These are phyloP conservation scores for Pleurotus sapidus DNA, from an alignment of 768 basidiomycete species.

Conservation along the genomic window DNA sequence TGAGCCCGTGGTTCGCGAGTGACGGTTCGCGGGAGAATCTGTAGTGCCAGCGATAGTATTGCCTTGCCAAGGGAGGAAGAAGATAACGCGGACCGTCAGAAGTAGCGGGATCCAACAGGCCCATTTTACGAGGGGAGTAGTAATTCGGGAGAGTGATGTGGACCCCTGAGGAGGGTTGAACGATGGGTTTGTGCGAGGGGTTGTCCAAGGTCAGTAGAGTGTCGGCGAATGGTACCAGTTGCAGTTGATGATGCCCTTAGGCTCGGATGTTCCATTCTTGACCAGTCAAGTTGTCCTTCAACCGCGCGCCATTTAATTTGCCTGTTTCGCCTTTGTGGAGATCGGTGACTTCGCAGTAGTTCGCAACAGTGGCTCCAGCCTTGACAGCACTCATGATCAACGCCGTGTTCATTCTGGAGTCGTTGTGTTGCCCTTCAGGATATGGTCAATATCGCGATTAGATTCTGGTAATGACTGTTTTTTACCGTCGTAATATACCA, in stretches of 20 bases:
- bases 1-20: slow-evolving; percentile 72
- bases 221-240: slow-evolving; percentile 92
- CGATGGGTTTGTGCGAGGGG: slow-evolving; percentile 76
- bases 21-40: slow-evolving; percentile 75
- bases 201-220: slow-evolving; percentile 80
- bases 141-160: slow-evolving; percentile 98
- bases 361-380: slow-evolving; percentile 82
- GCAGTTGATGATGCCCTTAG: slow-evolving; percentile 97
- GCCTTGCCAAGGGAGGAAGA: slow-evolving; percentile 99
- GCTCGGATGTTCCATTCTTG: slow-evolving; percentile 80
- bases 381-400: slow-evolving; percentile 93
- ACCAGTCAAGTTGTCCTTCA: slow-evolving; percentile 82
- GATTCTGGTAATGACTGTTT: neutral
- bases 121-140: slow-evolving; percentile 94
- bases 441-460: neutral
- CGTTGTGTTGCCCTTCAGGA: slow-evolving; percentile 88
- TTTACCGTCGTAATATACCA: slow-evolving; percentile 96
- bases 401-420: slow-evolving; percentile 97
- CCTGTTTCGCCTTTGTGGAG: slow-evolving; percentile 68
- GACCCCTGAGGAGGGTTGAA: slow-evolving; percentile 88
- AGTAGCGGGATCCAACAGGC: slow-evolving; percentile 91
- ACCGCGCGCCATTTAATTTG: slow-evolving; percentile 68
- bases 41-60: slow-evolving; percentile 98
- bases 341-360: slow-evolving; percentile 83
- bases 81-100: slow-evolving; percentile 97